phyloP scores from a whole-genome alignment of 2,329 filamentous ascomycete genomes.

The Proliferodiscus dingleyae region DNA sequence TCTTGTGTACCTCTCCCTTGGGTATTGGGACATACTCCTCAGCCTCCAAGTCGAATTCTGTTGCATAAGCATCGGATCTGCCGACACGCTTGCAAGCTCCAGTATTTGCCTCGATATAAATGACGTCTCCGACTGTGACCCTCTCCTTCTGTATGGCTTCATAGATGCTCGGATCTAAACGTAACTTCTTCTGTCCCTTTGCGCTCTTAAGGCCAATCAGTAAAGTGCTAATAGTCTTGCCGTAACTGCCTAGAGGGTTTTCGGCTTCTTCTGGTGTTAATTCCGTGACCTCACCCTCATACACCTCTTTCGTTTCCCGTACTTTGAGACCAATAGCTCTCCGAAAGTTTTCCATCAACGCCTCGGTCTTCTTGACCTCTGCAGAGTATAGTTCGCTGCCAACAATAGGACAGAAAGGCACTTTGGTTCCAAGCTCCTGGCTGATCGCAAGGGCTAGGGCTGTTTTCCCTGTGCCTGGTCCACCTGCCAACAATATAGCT shows the following conservation, averaged over 20 bases:
- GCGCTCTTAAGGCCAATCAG: conserved; percentile 92
- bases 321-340: conserved; percentile 94
- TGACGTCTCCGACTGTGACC: conserved; percentile 91
- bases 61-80: conserved; percentile 92
- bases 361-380: conserved; percentile 99
- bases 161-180: conserved; percentile 96
- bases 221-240: conserved; percentile 93
- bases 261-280: conserved; percentile 96
- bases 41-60: conserved; percentile 96
- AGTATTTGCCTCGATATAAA: conserved; percentile 99
- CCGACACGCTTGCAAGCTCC: conserved; percentile 97
- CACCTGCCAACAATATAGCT: conserved; percentile 87
- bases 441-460: conserved; percentile 92
- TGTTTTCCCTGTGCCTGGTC: conserved; percentile 95
- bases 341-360: conserved; percentile 98
- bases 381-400: conserved; percentile 97
- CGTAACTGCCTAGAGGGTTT: conserved; percentile 94
- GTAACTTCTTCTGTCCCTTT: conserved; percentile 95
- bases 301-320: conserved; percentile 97
- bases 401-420: conserved; percentile 96
- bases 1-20: conserved; percentile 99
- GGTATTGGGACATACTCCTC: conserved; percentile 99
- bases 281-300: conserved; percentile 97
- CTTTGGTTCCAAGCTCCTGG: conserved; percentile 95
- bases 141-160: conserved; percentile 98